Percentiles rank a stretch among this genome's conserved stretches.
phyloP scores from a whole-genome alignment of 441 rosid species.

The Populus hybrid region DNA sequence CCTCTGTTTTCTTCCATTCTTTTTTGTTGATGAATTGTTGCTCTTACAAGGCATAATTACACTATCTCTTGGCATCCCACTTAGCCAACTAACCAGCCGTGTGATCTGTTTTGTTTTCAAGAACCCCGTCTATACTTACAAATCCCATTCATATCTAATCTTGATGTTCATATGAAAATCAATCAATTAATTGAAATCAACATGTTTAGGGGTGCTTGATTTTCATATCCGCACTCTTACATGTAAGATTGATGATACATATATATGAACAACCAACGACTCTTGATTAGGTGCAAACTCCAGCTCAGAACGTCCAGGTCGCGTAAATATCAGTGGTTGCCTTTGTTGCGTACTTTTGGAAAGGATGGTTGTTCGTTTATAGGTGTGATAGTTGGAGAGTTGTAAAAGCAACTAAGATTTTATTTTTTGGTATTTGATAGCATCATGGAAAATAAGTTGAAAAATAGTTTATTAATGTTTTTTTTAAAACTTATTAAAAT shows the following conservation, averaged over 20 bases:
- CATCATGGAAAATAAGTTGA: no score
- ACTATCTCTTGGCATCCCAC: not conserved
- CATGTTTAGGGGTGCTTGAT: not conserved
- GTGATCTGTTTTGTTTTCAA: not conserved
- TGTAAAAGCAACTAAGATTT: no score
- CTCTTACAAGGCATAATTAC: not conserved
- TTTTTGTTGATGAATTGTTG: not conserved
- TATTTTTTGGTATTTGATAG: no score
- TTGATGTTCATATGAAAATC: not conserved
- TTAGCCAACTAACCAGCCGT: not conserved
- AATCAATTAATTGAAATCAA: not conserved
- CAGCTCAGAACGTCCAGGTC: not conserved
- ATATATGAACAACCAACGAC: not conserved
- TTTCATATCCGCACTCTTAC: not conserved
- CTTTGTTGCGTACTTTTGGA: no score
- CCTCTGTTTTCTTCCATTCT: not conserved
- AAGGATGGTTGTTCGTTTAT: no score
- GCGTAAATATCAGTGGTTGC: no score
- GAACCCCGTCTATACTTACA: not conserved
- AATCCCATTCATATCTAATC: not conserved
- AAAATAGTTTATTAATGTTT: no score
- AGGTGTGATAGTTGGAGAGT: no score
- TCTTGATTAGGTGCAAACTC: not conserved
- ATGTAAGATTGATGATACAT: not conserved
- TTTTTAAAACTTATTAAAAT: no score